Conservation (phyloP, 73 alveolate species). For the Blepharisma japonicum region DNA sequence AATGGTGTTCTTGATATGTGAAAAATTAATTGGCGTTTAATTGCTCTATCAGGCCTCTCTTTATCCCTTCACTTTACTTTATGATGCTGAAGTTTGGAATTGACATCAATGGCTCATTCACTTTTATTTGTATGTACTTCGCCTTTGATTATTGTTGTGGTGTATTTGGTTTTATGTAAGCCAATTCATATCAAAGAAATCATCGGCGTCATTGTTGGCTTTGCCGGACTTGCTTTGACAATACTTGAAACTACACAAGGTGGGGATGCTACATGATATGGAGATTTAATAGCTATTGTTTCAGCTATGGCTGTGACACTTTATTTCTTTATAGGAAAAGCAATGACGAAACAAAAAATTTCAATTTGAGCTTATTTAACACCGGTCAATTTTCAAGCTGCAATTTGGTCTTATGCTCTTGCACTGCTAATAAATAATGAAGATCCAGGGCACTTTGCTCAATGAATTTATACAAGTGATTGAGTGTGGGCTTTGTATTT, state of each 20-base stretch:
- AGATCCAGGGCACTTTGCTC: neutral
- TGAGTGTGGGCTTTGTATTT: neutral
- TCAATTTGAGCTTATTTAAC: neutral
- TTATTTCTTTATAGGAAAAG: neutral
- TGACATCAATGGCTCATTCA: slow-evolving; percentile 28
- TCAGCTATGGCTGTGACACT: neutral
- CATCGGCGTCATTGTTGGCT: slow-evolving; percentile 22
- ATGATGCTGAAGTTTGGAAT: neutral
- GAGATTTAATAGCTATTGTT: slow-evolving; percentile 5
- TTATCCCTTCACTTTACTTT: neutral
- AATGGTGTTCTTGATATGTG: neutral
- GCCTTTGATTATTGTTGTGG: neutral
- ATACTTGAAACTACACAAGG: neutral
- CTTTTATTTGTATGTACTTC: slow-evolving; percentile 5
- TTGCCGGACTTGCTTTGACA: neutral
- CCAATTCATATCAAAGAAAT: neutral
- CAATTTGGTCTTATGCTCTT: neutral
- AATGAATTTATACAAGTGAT: neutral
- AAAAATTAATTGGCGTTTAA: neutral
- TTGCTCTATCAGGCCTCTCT: neutral
- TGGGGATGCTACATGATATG: neutral
- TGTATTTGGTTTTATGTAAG: neutral
- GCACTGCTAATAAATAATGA: neutral
- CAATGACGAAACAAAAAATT: neutral
- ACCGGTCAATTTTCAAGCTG: neutral